Conservation (phyloP, 768 basidiomycete species). For the Chalciporus sphaerocephalus region DNA sequence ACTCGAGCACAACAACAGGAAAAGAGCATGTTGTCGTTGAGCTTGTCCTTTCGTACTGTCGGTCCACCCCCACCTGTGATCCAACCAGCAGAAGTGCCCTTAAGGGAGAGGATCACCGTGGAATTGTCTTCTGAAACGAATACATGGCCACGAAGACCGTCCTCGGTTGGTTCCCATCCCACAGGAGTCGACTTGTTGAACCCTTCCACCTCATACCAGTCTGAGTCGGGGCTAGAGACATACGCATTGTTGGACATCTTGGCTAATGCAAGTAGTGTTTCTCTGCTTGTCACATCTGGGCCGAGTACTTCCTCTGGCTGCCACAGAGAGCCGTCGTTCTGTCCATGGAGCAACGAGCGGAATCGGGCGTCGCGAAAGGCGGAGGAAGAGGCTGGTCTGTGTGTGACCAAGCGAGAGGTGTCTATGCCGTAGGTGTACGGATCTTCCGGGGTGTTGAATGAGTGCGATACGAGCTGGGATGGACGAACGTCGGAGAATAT, state of each 20-base stretch:
- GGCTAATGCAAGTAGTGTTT: conserved; percentile 70
- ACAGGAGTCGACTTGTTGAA: conserved; percentile 73
- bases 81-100: conserved; percentile 81
- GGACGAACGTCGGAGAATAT: conserved; percentile 53
- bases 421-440: conserved; percentile 40
- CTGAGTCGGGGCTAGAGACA: conserved; percentile 40
- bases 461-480: conserved; percentile 28
- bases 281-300: conserved; percentile 70
- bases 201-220: conserved; percentile 69
- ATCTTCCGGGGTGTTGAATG: conserved; percentile 19
- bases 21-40: conserved; percentile 94
- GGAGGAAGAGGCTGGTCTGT: conserved; percentile 43
- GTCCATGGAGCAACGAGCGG: conserved; percentile 35
- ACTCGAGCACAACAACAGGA: conserved; percentile 95
- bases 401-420: conserved; percentile 37
- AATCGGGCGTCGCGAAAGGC: conserved; percentile 34
- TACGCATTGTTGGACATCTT: conserved; percentile 93
- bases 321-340: conserved; percentile 53
- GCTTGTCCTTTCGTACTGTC: conserved; percentile 83
- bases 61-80: conserved; percentile 74
- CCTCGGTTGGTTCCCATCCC: conserved; percentile 87
- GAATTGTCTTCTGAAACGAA: conserved; percentile 82
- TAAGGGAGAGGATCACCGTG: conserved; percentile 83
- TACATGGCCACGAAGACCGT: conserved; percentile 88
- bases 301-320: conserved; percentile 55